Percentiles rank a stretch among this genome's conserved stretches.
These are phyloP conservation scores for Heimioporus sp. DNA, from an alignment of 768 basidiomycete species.

Conservation along the genomic window DNA sequence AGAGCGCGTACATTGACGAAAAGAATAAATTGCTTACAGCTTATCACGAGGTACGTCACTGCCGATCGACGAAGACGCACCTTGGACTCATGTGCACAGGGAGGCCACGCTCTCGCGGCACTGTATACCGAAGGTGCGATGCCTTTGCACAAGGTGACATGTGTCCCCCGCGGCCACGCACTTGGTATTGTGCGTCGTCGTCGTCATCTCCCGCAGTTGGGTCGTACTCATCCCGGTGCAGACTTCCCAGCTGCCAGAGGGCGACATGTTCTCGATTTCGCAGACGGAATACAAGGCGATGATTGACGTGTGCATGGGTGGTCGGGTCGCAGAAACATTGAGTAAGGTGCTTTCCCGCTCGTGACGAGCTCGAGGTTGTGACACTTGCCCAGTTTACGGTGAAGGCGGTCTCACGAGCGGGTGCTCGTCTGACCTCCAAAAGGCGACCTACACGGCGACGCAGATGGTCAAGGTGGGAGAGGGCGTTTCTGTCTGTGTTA, in stretches of 20 bases:
- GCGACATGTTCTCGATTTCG: slow-evolving; percentile 71
- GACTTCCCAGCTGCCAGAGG: slow-evolving; percentile 78
- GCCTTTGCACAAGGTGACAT: slow-evolving; percentile 97
- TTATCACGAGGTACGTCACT: slow-evolving; percentile 79
- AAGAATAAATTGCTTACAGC: slow-evolving; percentile 89
- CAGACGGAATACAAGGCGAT: slow-evolving; percentile 72
- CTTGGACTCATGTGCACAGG: slow-evolving; percentile 40
- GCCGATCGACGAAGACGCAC: not conserved
- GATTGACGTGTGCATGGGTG: slow-evolving; percentile 93
- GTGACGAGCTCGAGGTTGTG: not conserved
- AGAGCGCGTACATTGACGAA: slow-evolving; percentile 83
- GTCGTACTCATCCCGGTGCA: slow-evolving; percentile 26
- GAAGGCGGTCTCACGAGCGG: slow-evolving; percentile 87
- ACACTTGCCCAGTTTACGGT: slow-evolving; percentile 65
- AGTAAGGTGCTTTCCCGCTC: slow-evolving; percentile 42
- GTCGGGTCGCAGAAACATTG: slow-evolving; percentile 92
- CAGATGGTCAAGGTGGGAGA: slow-evolving; percentile 91
- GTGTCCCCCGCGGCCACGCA: slow-evolving; percentile 93
- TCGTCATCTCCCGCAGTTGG: slow-evolving; percentile 10
- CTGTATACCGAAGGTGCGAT: slow-evolving; percentile 93
- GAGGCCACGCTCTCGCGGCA: slow-evolving; percentile 92
- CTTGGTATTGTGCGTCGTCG: slow-evolving; percentile 73
- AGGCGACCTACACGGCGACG: slow-evolving; percentile 77
- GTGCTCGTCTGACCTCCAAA: slow-evolving; percentile 81
- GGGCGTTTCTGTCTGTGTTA: slow-evolving; percentile 10